Conservation (phyloP, 1,284 basidiomycete species). For the Trichosporon coremiiforme region DNA sequence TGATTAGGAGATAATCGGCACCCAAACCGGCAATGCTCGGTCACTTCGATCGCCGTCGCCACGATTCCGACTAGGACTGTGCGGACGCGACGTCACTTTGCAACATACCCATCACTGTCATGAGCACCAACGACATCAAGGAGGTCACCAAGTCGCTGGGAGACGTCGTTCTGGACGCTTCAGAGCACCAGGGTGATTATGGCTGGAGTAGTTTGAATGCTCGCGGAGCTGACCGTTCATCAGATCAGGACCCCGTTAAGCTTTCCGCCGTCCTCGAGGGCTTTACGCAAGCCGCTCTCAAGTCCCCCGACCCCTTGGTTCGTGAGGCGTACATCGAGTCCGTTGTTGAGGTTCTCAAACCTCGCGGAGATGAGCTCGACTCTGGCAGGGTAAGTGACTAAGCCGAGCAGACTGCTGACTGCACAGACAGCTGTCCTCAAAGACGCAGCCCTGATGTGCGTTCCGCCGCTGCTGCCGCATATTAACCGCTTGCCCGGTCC, state of each 20-base stretch:
- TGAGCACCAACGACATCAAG: slow-evolving; percentile 23
- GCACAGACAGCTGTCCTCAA: slow-evolving; percentile 27
- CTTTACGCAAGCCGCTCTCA: slow-evolving; percentile 24
- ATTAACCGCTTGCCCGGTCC: slow-evolving; percentile 2
- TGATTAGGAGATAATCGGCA: slow-evolving; percentile 10
- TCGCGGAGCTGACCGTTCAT: background rate
- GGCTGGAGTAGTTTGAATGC: no score
- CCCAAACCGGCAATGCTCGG: slow-evolving; percentile 4
- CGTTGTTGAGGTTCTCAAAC: slow-evolving; percentile 28
- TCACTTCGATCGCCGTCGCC: slow-evolving; percentile 11
- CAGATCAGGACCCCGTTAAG: slow-evolving; percentile 21
- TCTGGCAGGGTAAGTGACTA: slow-evolving; percentile 24
- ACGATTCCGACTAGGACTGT: background rate
- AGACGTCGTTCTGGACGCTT: slow-evolving; percentile 28
- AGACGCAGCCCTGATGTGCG: slow-evolving; percentile 30
- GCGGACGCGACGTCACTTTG: background rate
- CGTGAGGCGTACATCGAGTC: slow-evolving; percentile 33
- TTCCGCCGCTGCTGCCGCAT: slow-evolving; percentile 29
- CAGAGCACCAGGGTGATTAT: slow-evolving; percentile 22
- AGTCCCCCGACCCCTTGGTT: slow-evolving; percentile 27
- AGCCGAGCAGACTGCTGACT: background rate
- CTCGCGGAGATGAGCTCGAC: slow-evolving; percentile 27
- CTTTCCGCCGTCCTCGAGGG: slow-evolving; percentile 29
- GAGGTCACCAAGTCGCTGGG: slow-evolving; percentile 28
- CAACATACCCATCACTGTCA: slow-evolving; percentile 1